Conservation (phyloP, 2,329 filamentous ascomycete species). For the Stachybotrys echinatus region DNA sequence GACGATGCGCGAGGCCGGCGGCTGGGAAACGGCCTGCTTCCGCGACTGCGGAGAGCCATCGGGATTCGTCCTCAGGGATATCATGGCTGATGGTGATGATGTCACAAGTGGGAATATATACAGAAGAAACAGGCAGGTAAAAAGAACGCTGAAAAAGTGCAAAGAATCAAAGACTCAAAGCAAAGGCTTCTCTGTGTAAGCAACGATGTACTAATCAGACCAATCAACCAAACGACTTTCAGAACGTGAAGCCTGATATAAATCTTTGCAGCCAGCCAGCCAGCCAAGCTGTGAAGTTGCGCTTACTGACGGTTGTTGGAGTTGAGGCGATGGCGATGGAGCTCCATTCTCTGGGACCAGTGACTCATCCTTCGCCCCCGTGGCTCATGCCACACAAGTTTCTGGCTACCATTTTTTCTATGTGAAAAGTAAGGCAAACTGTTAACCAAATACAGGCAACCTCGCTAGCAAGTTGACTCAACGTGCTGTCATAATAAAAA, state of each 20-base stretch:
- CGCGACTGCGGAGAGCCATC: constrained; percentile 24
- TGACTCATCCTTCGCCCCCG: no score
- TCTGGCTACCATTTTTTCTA: no score
- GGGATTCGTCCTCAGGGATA: constrained; percentile 24
- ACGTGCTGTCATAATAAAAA: no score
- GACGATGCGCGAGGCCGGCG: constrained; percentile 46
- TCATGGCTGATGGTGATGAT: constrained; percentile 23
- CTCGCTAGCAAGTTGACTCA: no score
- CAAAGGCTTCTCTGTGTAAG: background rate
- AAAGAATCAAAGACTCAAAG: background rate
- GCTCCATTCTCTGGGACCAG: no score
- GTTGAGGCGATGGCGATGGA: no score
- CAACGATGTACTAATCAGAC: background rate
- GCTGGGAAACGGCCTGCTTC: constrained; percentile 41
- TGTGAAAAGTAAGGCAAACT: no score
- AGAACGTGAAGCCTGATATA: background rate
- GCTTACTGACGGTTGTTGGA: background rate
- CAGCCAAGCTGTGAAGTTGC: background rate
- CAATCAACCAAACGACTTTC: background rate
- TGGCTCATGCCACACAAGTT: no score
- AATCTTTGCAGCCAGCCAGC: no score
- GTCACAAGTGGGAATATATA: background rate
- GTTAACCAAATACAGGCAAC: no score
- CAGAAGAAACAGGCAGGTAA: background rate
- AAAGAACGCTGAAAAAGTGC: background rate